Evolutionary conservation across 768 basidiomycete genomes (phyloP).

Genomic region (Boletales sp.): DNA sequence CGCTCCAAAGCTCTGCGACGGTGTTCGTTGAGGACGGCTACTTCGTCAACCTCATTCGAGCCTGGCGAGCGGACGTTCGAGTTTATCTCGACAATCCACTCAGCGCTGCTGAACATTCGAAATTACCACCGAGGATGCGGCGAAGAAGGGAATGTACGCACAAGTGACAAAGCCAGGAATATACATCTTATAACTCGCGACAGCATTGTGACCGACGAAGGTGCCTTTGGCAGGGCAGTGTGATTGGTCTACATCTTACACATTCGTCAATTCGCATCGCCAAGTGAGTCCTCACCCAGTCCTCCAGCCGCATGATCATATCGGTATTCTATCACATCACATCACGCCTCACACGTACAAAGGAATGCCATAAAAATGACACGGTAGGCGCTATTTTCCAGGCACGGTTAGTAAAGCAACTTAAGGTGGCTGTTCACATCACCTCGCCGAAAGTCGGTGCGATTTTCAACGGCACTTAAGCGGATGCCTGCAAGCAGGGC

Average conservation of each 20-base stretch:
- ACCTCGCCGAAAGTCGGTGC: not conserved
- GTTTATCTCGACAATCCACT: not conserved
- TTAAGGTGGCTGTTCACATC: not conserved
- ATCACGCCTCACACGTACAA: not conserved
- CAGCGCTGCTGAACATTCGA: slow-evolving; percentile 11
- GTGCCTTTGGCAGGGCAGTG: slow-evolving; percentile 1
- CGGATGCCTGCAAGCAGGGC: not conserved
- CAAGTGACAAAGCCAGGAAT: not conserved
- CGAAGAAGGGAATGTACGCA: not conserved
- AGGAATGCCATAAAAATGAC: not conserved
- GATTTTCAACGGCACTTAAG: not conserved
- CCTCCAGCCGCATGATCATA: not conserved
- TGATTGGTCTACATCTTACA: slow-evolving; percentile 17
- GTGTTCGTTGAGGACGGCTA: slow-evolving; percentile 52
- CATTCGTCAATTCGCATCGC: slow-evolving; percentile 16
- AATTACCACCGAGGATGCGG: slow-evolving; percentile 1
- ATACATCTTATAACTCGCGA: slow-evolving; percentile 14
- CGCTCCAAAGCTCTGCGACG: slow-evolving; percentile 76
- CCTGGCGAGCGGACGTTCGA: not conserved
- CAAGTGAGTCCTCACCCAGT: slow-evolving; percentile 2
- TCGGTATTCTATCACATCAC: not conserved
- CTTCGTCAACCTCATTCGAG: not conserved
- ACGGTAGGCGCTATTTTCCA: not conserved
- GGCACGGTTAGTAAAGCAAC: not conserved
- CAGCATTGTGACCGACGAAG: slow-evolving; percentile 4